Base-by-base conservation (phyloP, 805 yeast species). In the Schwanniomyces sp. region DNA sequence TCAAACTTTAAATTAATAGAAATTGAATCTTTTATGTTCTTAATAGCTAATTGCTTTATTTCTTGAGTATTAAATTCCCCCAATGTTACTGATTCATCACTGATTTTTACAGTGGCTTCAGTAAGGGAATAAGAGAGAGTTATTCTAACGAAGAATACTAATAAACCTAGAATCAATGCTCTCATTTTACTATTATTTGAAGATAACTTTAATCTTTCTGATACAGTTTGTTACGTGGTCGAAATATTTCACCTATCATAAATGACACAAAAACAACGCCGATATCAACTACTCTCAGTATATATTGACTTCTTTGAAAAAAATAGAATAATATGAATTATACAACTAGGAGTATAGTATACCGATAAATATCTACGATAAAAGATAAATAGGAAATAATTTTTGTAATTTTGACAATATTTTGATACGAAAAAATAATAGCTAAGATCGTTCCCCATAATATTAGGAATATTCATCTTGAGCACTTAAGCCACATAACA, bases 51-150 rank as follows among this genome's bases (percentile, higher is more conserved):
- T 46, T 56, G 63, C 43, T 64, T 64, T 34, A 67, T 52, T 52
- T 63, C 69, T 38, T 54, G 60, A 24, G 71, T 61, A 41, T 59
- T 59, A 36, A 65, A 39, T 43, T 66, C 70, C 4, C 73, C 74
- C 40, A 63, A 56, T 26, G 57, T 50, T 39, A 65, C 54, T 17
- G 51, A 44, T 14, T 59, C 47, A 18, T 55, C 57, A 29, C 60
- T 63, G 38, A 70, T 57, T 16, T 56, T 53, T 16, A 72, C 60
- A 9, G 61, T 43, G 1, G 74, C 75, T 38, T 60, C 57, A 2
- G 56, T 48, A 36, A 69, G 55, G n/a, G 65, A 41, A 45, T 59
- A 67, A 10, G 72, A 74, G 14, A 53, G 41, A 5, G 62, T 51
- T n/a, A 53, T 41, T 17, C 63, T 53, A 18, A 57, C 17, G 43